Evolutionary conservation across 2,329 filamentous ascomycete genomes (phyloP).

Genomic region (Talaromyces funiculosus): DNA sequence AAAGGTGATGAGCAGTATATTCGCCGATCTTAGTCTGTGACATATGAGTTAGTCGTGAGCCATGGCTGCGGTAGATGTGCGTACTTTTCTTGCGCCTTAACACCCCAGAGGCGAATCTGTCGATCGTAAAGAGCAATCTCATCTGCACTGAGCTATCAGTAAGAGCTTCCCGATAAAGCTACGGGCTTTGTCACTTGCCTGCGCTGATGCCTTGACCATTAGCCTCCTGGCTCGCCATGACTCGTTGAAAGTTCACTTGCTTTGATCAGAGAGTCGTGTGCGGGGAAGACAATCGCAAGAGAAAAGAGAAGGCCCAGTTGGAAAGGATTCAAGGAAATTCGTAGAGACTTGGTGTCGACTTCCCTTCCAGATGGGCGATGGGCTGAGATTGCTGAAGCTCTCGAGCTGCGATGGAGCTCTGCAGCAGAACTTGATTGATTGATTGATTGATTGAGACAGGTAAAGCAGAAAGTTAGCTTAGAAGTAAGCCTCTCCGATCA

Average conservation of each 20-base stretch:
- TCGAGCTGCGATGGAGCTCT: background rate
- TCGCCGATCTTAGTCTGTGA: constrained; percentile 72
- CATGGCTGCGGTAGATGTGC: constrained; percentile 3
- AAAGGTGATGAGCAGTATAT: constrained; percentile 82
- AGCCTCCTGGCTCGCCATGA: constrained; percentile 23
- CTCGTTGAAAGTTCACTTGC: background rate
- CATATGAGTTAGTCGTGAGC: background rate
- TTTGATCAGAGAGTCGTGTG: background rate
- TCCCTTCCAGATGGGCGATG: background rate
- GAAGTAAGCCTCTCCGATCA: constrained; percentile 3
- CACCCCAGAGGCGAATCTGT: constrained; percentile 95
- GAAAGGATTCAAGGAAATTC: too few relatives aligned
- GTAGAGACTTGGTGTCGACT: background rate
- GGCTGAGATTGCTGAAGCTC: background rate
- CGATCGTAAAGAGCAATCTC: constrained; percentile 97
- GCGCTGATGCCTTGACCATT: constrained; percentile 28
- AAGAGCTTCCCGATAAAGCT: background rate
- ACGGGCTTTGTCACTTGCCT: constrained; percentile 20
- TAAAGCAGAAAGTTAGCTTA: background rate
- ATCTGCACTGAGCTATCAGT: constrained; percentile 49
- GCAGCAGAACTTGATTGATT: background rate
- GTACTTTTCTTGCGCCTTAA: constrained; percentile 79
- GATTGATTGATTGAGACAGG: background rate
- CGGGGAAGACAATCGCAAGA: background rate
- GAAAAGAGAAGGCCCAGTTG: background rate